Conservation (phyloP, 345 rosid genomes). For the Chamaenerion angustifolium region DNA sequence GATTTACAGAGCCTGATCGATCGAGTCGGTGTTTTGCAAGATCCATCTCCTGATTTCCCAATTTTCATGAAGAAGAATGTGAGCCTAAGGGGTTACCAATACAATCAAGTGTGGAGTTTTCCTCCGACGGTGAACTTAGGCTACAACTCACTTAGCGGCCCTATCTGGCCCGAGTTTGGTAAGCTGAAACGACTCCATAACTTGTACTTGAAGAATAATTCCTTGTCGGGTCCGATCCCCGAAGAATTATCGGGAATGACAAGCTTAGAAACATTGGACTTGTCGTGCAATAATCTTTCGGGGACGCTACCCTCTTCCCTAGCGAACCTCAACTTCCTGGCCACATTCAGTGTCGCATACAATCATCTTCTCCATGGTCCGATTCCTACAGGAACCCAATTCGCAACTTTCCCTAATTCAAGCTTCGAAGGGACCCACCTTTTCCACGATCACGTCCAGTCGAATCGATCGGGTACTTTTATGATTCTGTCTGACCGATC, state of each 20-base stretch:
- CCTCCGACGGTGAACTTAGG: constrained; percentile 6
- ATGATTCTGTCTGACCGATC: no score
- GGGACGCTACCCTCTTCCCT: constrained; percentile 4
- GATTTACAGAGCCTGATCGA: neutral
- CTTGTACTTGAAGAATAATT: constrained; percentile 1
- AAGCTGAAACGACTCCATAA: constrained; percentile 6
- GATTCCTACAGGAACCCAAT: no score
- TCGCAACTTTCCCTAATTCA: no score
- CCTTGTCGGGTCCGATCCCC: constrained; percentile 3
- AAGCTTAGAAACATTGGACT: constrained; percentile 6
- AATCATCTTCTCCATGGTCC: no score
- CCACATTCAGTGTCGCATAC: constrained; percentile 4
- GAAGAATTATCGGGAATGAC: constrained; percentile 3
- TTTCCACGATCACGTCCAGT: no score
- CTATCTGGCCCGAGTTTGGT: constrained; percentile 7
- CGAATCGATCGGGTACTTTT: no score
- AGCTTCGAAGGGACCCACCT: no score
- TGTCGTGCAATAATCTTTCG: constrained; percentile 6
- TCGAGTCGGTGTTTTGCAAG: neutral
- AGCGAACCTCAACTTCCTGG: constrained; percentile 1
- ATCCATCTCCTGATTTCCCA: constrained; percentile 6
- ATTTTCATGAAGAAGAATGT: constrained; percentile 7
- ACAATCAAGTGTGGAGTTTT: constrained; percentile 8
- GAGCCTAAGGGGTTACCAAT: constrained; percentile 3
- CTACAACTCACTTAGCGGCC: constrained; percentile 1